Conservation (phyloP, 2,329 filamentous ascomycete genomes). For the Leptodontidium sp. region DNA sequence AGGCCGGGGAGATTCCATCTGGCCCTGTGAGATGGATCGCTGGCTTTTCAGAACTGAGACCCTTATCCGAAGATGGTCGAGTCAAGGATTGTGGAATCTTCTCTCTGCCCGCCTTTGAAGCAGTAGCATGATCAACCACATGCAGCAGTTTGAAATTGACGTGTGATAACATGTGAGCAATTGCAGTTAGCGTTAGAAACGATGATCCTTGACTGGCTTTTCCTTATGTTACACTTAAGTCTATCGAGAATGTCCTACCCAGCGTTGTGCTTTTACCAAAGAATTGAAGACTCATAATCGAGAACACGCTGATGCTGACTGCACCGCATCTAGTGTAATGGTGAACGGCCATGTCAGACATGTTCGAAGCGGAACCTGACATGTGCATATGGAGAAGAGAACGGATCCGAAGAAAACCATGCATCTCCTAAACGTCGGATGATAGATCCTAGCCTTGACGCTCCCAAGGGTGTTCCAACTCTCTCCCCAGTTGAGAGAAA, state of each 20-base stretch:
- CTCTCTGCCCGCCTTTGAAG: background rate
- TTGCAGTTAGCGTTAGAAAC: too few species aligned
- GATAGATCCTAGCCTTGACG: conserved; percentile 18
- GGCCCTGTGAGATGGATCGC: background rate
- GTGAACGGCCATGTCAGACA: conserved; percentile 61
- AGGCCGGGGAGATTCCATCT: too few species aligned
- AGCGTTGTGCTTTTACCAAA: too few species aligned
- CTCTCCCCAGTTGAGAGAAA: background rate
- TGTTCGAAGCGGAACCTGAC: conserved; percentile 61
- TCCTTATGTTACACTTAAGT: too few species aligned
- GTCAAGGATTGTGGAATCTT: background rate
- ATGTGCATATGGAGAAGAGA: conserved; percentile 53
- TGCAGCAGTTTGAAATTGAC: too few species aligned
- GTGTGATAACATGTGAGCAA: too few species aligned
- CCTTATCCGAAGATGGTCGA: background rate
- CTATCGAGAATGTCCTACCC: too few species aligned
- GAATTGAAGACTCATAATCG: background rate
- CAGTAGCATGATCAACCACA: background rate
- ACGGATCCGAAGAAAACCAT: conserved; percentile 42
- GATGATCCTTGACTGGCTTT: too few species aligned
- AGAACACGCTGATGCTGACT: background rate
- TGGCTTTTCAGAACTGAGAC: background rate
- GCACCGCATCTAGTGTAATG: conserved; percentile 35
- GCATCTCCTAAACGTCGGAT: conserved; percentile 45
- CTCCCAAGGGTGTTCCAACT: background rate